Base-by-base conservation (phyloP, 176 grass and related monocot species). In the Alopecurus myosuroides region DNA sequence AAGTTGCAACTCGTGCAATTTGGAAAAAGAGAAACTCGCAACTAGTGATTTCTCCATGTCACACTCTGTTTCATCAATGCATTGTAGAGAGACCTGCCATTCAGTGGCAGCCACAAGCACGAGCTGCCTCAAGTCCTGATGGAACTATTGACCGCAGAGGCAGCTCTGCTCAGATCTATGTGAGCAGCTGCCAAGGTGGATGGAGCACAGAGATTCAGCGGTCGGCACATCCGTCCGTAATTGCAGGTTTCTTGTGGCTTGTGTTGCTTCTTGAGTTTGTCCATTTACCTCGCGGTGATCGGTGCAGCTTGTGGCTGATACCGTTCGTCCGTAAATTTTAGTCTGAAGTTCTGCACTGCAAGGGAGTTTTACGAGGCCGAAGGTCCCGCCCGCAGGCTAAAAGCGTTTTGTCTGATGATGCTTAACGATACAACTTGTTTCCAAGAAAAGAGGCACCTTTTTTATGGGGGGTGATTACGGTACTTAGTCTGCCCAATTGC, bases 141-240 rank as follows among this genome's bases (percentile, higher is more conserved):
- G 61, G 35, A 36, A 52, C 45, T 58, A 17, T 12, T 7, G 25
- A 18, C 17, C 10, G 5, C 22, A 57, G 51, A 20, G 76, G 76
- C 76, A 58, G 35, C 53, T 41, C 2, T 78, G 14, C 61, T 19
- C 76, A 60, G 25, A 42, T 80, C 28, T 26, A 31, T 63, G 23
- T 11, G 77, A 79, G 42, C 66, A 6, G 11, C 10, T 25, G 23
- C 69, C 11, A 26, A 17, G 26, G 40, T 80, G 77, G 6, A 20
- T n/a, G 77, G 58, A 61, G 39, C 77, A 44, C 23, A 30, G 55
- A 26, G 56, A 9, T 79, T 62, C 55, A 79, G 28, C 26, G 6
- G 77, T 65, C 58, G 77, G 77, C 77, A 49, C 11, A 65, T 65
- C 77, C 44, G 60, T 19, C 41, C 60, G 61, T 80, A 66, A 66